Evolutionary conservation across 2,329 filamentous ascomycete genomes (phyloP).

Genomic region (Talaromyces sp.): DNA sequence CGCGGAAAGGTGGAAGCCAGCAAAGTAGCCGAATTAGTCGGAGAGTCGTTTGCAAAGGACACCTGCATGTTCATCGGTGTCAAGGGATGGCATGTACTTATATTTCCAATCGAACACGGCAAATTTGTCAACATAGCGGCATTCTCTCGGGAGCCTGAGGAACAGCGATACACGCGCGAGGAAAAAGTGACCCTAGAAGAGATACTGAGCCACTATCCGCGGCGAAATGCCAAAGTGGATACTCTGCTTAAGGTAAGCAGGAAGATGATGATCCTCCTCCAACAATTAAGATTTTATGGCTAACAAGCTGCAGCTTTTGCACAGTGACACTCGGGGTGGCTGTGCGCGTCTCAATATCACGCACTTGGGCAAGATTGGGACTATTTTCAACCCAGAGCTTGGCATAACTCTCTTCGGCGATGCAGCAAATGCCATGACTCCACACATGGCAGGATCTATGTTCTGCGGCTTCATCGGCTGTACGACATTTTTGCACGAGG

Average conservation of each 20-base stretch:
- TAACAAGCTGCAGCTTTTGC: slow-evolving; percentile 4
- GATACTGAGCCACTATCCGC: slow-evolving; percentile 9
- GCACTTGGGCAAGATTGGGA: slow-evolving; percentile 7
- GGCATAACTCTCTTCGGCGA: slow-evolving; percentile 1
- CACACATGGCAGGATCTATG: slow-evolving; percentile 11
- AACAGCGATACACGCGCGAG: slow-evolving; percentile 10
- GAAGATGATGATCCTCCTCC: neutral
- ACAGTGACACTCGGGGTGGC: slow-evolving; percentile 8
- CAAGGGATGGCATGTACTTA: slow-evolving; percentile 13
- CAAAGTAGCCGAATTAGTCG: slow-evolving; percentile 9
- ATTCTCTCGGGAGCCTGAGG: slow-evolving; percentile 8
- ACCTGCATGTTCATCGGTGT: slow-evolving; percentile 14
- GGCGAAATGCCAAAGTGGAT: slow-evolving; percentile 5
- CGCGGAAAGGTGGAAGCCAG: slow-evolving; percentile 10
- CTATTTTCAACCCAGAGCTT: slow-evolving; percentile 7
- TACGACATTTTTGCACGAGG: slow-evolving; percentile 9
- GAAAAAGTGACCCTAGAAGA: slow-evolving; percentile 15
- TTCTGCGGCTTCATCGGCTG: slow-evolving; percentile 9
- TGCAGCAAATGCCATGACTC: too few species aligned
- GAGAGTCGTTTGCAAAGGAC: slow-evolving; percentile 6
- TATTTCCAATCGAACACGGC: slow-evolving; percentile 13
- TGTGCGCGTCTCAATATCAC: slow-evolving; percentile 9
- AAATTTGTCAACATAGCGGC: slow-evolving; percentile 13
- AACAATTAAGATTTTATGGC: neutral
- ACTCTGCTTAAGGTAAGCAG: slow-evolving; percentile 6